phyloP scores from a whole-genome alignment of 805 yeast genomes.

The Danielia oregonensis region DNA sequence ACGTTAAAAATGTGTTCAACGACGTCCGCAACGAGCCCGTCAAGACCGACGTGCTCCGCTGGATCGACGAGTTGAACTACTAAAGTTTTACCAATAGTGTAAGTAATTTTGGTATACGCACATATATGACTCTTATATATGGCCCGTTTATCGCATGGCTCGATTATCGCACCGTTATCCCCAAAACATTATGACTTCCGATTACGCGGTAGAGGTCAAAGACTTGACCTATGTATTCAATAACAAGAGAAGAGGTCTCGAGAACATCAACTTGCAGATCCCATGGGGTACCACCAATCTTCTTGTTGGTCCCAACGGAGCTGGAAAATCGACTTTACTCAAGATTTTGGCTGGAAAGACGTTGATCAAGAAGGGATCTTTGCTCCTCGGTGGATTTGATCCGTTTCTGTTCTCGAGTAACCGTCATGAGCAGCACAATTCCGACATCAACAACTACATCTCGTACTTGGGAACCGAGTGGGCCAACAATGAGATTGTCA shows the following conservation, averaged over 20 bases:
- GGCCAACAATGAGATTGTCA: conserved; percentile 88
- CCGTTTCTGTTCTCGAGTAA: conserved; percentile 70
- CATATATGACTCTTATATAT: too few species aligned
- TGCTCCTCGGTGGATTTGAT: conserved; percentile 75
- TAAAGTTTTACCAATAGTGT: neutral
- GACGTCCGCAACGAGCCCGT: conserved; percentile 14
- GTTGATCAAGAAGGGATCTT: conserved; percentile 66
- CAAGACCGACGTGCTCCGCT: conserved; percentile 11
- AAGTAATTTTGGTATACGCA: neutral
- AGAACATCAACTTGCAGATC: conserved; percentile 56
- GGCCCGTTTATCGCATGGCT: too few species aligned
- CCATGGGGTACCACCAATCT: conserved; percentile 74
- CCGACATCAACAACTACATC: conserved; percentile 46
- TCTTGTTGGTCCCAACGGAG: conserved; percentile 92
- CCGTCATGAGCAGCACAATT: conserved; percentile 39
- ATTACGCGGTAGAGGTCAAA: conserved; percentile 56
- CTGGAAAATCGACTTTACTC: conserved; percentile 90
- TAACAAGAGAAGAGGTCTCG: conserved; percentile 57
- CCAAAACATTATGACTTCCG: conserved; percentile 3
- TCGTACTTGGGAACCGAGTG: conserved; percentile 96
- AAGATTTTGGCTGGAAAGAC: conserved; percentile 89
- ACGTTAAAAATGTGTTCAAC: conserved; percentile 8
- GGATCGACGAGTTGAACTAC: conserved; percentile 16
- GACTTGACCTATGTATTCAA: conserved; percentile 67
- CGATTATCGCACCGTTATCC: neutral